Base-by-base conservation (phyloP, 2,329 filamentous ascomycete genomes). In the Colletotrichum theobromicola region DNA sequence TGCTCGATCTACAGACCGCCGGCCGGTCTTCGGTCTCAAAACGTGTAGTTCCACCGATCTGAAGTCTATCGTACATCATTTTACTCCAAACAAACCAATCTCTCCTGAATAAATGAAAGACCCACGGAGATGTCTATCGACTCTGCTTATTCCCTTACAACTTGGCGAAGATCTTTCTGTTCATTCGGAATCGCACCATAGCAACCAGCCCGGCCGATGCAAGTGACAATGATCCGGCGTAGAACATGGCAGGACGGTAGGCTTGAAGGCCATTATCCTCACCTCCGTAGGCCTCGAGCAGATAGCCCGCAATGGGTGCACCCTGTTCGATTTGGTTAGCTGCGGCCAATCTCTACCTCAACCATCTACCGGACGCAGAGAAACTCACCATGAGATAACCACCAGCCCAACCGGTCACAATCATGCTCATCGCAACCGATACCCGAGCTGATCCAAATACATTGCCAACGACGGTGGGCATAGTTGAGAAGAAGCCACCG, bases 401-500 rank as follows among this genome's bases (percentile, higher is more conserved):
- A 1, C 87, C 88, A 3, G 87, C 85, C 91, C 91, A 93, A 2
- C 89, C 88, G 0, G 88, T 91, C 3, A 91, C 87, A 46, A 90
- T 86, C 90, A 93, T 92, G 6, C 89, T 87, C 87, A 93, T 90
- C 0, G 89, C 90, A 24, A 91, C 87, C 5, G 87, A 84, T 46
- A 91, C 86, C 5, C 88, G 84, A 1, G 85, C 86, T 5, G 86
- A 89, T 2, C 90, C 91, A 81, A 92, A 92, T 0, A 91, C 86
- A 76, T 88, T 90, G 0, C 89, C 88, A 1, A 93, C 88, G 3
- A 91, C 90, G 0, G 91, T 92, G 0, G 91, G 91, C 85, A 93
- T 91, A 0, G 89, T 89, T 2, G 89, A 88, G 78, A 93, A 93
- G 83, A 93, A 93, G 0, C 88, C 90, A 1, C 91, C 91, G 77